A percentile compares a stretch with the other conserved stretches of the same genome.
Conservation (phyloP, 2,329 filamentous ascomycete genomes). For the Sporothrix humicola region DNA sequence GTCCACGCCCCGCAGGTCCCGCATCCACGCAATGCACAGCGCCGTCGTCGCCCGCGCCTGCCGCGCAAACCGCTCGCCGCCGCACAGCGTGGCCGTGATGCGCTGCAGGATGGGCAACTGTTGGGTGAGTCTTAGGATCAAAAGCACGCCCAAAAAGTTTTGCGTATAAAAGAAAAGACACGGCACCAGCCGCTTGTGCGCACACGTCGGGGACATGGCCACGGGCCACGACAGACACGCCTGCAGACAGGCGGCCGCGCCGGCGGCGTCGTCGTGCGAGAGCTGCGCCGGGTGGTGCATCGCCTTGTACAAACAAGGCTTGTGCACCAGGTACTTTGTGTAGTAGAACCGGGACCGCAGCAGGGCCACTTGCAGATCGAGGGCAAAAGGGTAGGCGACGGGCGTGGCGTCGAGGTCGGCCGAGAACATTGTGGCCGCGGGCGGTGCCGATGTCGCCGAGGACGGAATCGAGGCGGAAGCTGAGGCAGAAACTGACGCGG, state of each 20-base stretch:
- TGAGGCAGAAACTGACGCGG: constrained; percentile 32
- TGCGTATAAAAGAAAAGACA: constrained; percentile 67
- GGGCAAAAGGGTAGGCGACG: constrained; percentile 55
- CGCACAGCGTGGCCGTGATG: constrained; percentile 51
- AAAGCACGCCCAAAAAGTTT: constrained; percentile 63
- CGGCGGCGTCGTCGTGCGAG: constrained; percentile 59
- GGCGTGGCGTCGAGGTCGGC: constrained; percentile 53
- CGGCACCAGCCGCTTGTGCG: constrained; percentile 64
- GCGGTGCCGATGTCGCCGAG: background rate
- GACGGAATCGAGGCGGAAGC: background rate
- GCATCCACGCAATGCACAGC: constrained; percentile 64
- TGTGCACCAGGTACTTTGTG: constrained; percentile 62
- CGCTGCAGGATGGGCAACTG: constrained; percentile 57
- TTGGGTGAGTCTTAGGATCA: constrained; percentile 61
- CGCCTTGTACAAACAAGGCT: constrained; percentile 65
- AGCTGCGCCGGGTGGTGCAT: constrained; percentile 62
- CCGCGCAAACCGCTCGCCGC: constrained; percentile 53
- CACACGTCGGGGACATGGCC: constrained; percentile 60
- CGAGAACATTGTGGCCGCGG: constrained; percentile 50
- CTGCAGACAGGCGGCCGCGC: constrained; percentile 62
- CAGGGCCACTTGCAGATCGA: constrained; percentile 62
- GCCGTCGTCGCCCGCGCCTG: constrained; percentile 56
- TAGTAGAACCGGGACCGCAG: constrained; percentile 65
- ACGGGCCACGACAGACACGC: constrained; percentile 66
- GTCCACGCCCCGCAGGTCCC: constrained; percentile 61